A percentile compares a stretch with the other conserved stretches of the same genome.
Evolutionary conservation across 768 basidiomycete genomes (phyloP).

Genomic region (Leccinum aurantiacum): DNA sequence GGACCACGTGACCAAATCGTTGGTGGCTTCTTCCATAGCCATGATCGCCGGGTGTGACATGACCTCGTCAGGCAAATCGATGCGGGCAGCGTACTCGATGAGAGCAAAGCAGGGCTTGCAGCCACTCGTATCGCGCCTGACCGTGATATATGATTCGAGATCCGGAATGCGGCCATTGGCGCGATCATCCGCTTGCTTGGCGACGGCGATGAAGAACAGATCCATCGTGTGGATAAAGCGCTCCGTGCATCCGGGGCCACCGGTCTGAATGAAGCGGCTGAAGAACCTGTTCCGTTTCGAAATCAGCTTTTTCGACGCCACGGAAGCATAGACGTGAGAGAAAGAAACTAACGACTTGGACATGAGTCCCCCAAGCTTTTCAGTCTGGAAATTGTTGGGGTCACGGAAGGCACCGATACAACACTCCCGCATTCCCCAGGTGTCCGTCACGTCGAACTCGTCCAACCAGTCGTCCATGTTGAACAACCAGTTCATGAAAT

Average conservation of each 20-base stretch:
- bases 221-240: constrained; percentile 44
- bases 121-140: constrained; percentile 55
- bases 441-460: constrained; percentile 34
- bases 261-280: constrained; percentile 36
- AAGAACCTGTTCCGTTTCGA: constrained; percentile 35
- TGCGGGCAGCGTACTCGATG: constrained; percentile 52
- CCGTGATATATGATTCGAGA: constrained; percentile 51
- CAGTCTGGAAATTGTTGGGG: constrained; percentile 27
- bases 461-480: constrained; percentile 45
- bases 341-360: constrained; percentile 34
- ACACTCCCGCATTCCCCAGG: constrained; percentile 31
- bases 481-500: constrained; percentile 58
- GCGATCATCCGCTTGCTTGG: constrained; percentile 44
- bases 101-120: constrained; percentile 51
- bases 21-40: constrained; percentile 46
- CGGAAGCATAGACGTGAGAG: background rate
- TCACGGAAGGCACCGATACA: constrained; percentile 33
- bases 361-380: constrained; percentile 32
- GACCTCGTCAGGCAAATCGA: constrained; percentile 56
- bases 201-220: constrained; percentile 43
- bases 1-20: constrained; percentile 53
- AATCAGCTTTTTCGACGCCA: background rate
- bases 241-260: constrained; percentile 40
- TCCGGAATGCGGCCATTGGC: constrained; percentile 38
- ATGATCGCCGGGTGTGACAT: constrained; percentile 49